Base-by-base conservation (phyloP, 2,329 filamentous ascomycete genomes). In the Sclerotiophoma versabilis region DNA sequence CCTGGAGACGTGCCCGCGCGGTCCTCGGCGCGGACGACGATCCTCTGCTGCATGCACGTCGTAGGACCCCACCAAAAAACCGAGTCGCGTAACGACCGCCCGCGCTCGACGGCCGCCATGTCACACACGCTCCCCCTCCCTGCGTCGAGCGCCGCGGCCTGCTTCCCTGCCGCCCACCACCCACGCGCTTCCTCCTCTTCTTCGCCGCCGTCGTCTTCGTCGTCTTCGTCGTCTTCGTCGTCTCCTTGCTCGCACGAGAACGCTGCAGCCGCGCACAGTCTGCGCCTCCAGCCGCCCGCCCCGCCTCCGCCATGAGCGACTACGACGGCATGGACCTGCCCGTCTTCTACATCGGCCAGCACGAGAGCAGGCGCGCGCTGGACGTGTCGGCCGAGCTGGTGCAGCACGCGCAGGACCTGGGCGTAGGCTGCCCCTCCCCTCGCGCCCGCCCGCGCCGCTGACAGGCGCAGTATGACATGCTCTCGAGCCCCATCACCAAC, bases 401-500 rank as follows among this genome's bases (percentile, higher is more conserved):
- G 65, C 81, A 83, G 46, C 82, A 89, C 67, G 82, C 91, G 10
- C 81, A 91, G 60, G 88, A 89, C 67, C 79, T 83, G 59, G 87
- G 87, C 77, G 38, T 57, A 26, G 3, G 48, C 23, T 25, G 19
- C 36, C 6, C 12, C 44, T 6, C 20, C 5, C 10, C n/a, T 4
- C 9, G 8, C 42, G 1, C 4, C 19, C 17, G 6, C 26, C 3
- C 7, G 19, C 10, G 20, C 15, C 32, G 32, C 47, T 51, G 39
- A 51, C 41, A 29, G 45, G 8, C 57, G n/a, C 63, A 93, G 89
- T 91, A 93, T 79, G 85, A 88, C 70, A 91, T 92, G 79, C 83
- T 90, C 60, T 93, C 90, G 4, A 87, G 86, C 15, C 88, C 90
- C 44, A 87, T 96, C 70, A 93, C 90, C 32, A 95, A 89, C 66